Evolutionary conservation across 331 rosid genomes (phyloP).

Genomic region (Telfairia occidentalis): DNA sequence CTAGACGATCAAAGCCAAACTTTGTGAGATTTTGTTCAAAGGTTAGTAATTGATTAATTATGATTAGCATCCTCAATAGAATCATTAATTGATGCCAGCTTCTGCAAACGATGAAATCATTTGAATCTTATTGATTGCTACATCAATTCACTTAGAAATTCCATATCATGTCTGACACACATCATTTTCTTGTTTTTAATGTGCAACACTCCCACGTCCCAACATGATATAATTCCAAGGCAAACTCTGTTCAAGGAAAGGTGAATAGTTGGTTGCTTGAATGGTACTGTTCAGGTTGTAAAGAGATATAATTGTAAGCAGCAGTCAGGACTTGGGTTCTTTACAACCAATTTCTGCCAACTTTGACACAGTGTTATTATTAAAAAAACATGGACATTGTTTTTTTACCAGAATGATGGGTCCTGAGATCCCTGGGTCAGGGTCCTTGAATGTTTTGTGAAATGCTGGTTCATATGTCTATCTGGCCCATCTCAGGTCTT

Average conservation of each 20-base stretch:
- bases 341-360: slow-evolving; percentile 2
- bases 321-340: background rate
- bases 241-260: background rate
- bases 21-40: background rate
- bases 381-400: background rate
- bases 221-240: background rate
- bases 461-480: slow-evolving; percentile 9
- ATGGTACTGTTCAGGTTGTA: slow-evolving; percentile 4
- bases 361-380: background rate
- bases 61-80: background rate
- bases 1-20: background rate
- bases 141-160: background rate
- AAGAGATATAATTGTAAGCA: background rate
- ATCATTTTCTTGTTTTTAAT: background rate
- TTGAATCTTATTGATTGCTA: background rate
- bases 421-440: slow-evolving; percentile 4
- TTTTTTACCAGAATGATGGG: slow-evolving; percentile 8
- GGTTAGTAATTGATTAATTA: background rate
- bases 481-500: slow-evolving; percentile 7
- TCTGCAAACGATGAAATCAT: background rate
- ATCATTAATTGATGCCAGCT: background rate
- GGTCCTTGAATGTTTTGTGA: slow-evolving; percentile 10
- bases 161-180: background rate
- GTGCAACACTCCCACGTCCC: background rate
- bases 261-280: background rate